These are phyloP conservation scores for Rossbeevera mucosa DNA, from an alignment of 768 basidiomycete species.

Conservation along the genomic window DNA sequence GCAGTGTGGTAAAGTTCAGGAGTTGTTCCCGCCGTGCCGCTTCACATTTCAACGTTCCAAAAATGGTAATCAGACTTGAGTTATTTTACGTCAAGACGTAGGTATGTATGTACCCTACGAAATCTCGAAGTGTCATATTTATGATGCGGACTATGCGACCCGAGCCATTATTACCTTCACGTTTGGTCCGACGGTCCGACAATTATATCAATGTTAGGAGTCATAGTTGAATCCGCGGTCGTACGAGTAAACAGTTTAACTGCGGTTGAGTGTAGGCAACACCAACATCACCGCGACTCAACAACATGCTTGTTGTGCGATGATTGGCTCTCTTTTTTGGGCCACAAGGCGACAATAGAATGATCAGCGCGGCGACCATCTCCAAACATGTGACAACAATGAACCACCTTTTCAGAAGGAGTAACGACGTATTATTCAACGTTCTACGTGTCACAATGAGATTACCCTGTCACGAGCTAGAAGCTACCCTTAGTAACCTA, in stretches of 20 bases:
- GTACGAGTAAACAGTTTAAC: not conserved
- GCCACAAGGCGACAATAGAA: not conserved
- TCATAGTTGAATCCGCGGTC: not conserved
- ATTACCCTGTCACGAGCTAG: not conserved
- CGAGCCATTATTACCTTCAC: not conserved
- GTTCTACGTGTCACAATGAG: not conserved
- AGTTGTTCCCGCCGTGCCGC: not conserved
- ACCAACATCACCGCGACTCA: not conserved
- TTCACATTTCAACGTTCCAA: constrained; percentile 1
- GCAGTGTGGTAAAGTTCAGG: constrained; percentile 7
- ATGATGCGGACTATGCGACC: not conserved
- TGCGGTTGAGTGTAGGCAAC: not conserved
- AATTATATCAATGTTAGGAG: not conserved
- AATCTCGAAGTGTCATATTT: not conserved
- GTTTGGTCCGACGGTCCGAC: not conserved
- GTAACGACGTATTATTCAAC: no score
- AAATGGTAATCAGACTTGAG: constrained; percentile 13
- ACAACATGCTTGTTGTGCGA: not conserved
- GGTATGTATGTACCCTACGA: not conserved
- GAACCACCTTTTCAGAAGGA: no score
- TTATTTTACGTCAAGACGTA: constrained; percentile 22
- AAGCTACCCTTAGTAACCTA: not conserved
- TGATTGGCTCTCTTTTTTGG: not conserved
- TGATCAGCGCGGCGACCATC: not conserved
- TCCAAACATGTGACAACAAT: not conserved